Percentiles rank a stretch among this genome's conserved stretches.
Evolutionary conservation across 176 grass and related monocot genomes (phyloP).

Genomic region (Carex scoparia): DNA sequence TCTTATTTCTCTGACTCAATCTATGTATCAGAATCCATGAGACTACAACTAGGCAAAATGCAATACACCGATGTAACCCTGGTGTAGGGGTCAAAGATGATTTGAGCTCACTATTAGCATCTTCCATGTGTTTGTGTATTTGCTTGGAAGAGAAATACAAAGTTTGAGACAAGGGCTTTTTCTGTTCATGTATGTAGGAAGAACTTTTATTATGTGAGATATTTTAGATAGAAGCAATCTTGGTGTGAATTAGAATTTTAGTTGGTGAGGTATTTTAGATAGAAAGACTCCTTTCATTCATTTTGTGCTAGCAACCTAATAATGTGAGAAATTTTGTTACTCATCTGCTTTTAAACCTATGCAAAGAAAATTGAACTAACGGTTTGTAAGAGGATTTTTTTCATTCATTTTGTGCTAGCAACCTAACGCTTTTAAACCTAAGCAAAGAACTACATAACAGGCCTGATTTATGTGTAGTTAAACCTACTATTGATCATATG

Average conservation of each 20-base stretch:
- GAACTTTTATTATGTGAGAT: slow-evolving; percentile 39
- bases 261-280: slow-evolving; percentile 22
- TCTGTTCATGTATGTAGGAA: not conserved
- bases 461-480: not conserved
- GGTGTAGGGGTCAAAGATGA: slow-evolving; percentile 20
- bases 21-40: slow-evolving; percentile 67
- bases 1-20: slow-evolving; percentile 64
- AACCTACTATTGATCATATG: not conserved
- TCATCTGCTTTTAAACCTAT: not conserved
- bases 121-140: slow-evolving; percentile 41
- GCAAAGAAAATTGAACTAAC: not conserved
- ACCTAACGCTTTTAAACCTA: no score
- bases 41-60: slow-evolving; percentile 34
- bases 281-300: slow-evolving; percentile 36
- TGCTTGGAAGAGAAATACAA: not conserved
- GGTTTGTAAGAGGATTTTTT: not conserved
- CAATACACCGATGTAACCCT: slow-evolving; percentile 42
- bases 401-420: not conserved
- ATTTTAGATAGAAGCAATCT: slow-evolving; percentile 45
- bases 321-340: slow-evolving; percentile 21
- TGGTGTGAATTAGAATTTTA: slow-evolving; percentile 59
- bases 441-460: not conserved
- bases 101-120: slow-evolving; percentile 27
- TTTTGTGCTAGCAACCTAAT: slow-evolving; percentile 59
- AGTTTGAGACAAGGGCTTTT: slow-evolving; percentile 23